Conservation (phyloP, 805 yeast genomes). For the Teunomyces cretensis region DNA sequence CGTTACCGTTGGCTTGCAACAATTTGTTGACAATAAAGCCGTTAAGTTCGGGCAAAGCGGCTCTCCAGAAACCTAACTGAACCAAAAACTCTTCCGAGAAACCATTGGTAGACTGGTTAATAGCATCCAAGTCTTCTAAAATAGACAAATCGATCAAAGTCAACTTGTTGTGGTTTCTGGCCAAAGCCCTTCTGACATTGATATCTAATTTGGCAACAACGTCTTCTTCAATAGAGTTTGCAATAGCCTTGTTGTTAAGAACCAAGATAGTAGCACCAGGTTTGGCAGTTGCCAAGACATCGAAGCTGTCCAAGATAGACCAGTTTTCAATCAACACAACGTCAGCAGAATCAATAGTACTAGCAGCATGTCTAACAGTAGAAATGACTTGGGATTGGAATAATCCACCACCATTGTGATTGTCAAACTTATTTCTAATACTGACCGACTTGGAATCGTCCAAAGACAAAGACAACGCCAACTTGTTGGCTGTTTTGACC, state of each 20-base stretch:
- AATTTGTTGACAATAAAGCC: constrained; percentile 74
- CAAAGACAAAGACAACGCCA: constrained; percentile 70
- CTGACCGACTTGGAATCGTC: constrained; percentile 52
- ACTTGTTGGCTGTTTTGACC: constrained; percentile 55
- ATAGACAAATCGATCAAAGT: constrained; percentile 60
- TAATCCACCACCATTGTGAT: constrained; percentile 68
- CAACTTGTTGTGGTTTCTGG: constrained; percentile 52
- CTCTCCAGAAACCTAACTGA: constrained; percentile 80
- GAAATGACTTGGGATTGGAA: constrained; percentile 61
- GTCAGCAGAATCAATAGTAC: constrained; percentile 56
- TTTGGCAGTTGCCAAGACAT: constrained; percentile 61
- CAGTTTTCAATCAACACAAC: constrained; percentile 62
- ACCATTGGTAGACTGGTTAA: constrained; percentile 61
- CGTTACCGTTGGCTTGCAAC: constrained; percentile 77
- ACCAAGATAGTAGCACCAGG: constrained; percentile 57
- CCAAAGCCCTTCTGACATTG: constrained; percentile 51
- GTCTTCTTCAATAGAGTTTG: constrained; percentile 45
- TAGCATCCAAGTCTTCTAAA: constrained; percentile 58
- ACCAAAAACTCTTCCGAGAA: constrained; percentile 71
- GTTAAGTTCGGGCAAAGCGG: constrained; percentile 59
- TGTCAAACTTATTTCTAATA: constrained; percentile 70
- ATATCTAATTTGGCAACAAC: constrained; percentile 53
- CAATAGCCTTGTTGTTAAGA: constrained; percentile 33
- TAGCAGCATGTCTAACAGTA: constrained; percentile 5
- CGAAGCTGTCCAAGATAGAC: constrained; percentile 54